phyloP scores from a whole-genome alignment of 208 protist genomes.

The Wallacemonas sp. region DNA sequence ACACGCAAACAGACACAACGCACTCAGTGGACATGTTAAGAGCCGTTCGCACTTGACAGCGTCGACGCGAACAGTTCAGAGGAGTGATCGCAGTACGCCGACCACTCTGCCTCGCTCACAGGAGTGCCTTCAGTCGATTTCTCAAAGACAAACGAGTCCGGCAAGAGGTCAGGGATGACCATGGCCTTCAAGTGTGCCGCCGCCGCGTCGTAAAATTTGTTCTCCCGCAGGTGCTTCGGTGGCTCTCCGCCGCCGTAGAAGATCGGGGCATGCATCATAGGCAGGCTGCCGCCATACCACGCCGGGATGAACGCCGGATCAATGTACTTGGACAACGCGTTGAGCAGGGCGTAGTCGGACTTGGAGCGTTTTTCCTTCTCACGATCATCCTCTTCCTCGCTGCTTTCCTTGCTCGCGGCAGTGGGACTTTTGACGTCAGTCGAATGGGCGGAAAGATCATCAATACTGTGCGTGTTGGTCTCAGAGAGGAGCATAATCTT shows the following conservation, averaged over 20 bases:
- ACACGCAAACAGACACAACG: background rate
- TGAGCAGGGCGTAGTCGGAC: slow-evolving; percentile 31
- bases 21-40: background rate
- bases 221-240: slow-evolving; percentile 22
- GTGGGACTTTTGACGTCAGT: background rate
- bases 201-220: slow-evolving; percentile 28
- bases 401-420: slow-evolving; percentile 15
- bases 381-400: slow-evolving; percentile 38
- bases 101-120: slow-evolving; percentile 32
- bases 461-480: slow-evolving; percentile 38
- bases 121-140: slow-evolving; percentile 26
- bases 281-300: slow-evolving; percentile 45
- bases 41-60: background rate
- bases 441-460: slow-evolving; percentile 20
- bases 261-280: slow-evolving; percentile 21
- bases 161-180: slow-evolving; percentile 45
- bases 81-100: slow-evolving; percentile 5
- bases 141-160: slow-evolving; percentile 38
- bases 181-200: slow-evolving; percentile 21
- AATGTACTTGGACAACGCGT: slow-evolving; percentile 47
- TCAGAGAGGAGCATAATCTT: slow-evolving; percentile 55
- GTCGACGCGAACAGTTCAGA: background rate
- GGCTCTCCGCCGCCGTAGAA: slow-evolving; percentile 32
- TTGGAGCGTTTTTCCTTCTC: slow-evolving; percentile 20
- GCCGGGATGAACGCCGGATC: slow-evolving; percentile 40